Evolutionary conservation across 495 filamentous ascomycete species (phyloP), one percentile per base, ranked within the genome.

Genomic region (Wilcoxina mikolae): DNA sequence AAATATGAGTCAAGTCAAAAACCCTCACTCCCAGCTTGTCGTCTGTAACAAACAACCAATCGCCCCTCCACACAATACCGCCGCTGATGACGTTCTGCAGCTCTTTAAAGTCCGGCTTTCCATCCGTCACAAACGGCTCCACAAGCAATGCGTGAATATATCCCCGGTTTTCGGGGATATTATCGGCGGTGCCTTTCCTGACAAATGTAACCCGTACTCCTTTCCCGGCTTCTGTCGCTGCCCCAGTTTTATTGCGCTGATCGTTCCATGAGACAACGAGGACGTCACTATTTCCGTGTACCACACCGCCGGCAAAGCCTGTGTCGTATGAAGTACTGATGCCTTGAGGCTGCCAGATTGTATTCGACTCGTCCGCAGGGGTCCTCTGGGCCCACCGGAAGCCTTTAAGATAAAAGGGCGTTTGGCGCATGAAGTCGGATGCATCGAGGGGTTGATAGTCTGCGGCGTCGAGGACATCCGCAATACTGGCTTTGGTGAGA

Each of bases 251-350:
- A 24, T 50, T 50, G 20, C 47, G 47, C 26, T 50, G 47, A 25
- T 50, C 47, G 26, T 50, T 50, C 47, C 47, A 50, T 11, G 47
- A 50, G 9, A 50, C 47, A 26, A 31, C 15, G 9, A 50, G 9
- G 47, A 50, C 26, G 22, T 33, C 26, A 15, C n/a, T 29, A 2
- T 50, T 25, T n/a, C 26, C 26, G 26, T 33, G 20, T 10, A 50
- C 27, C 9, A 29, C 15, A 3, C 27, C 27, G 22, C 27, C 24
- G 27, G 20, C 1, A 27, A 11, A 50, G n/a, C 47, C 47, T 10
- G 20, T 1, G 26, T 50, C 47, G 22, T 7, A 26, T 18, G 22
- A 27, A 3, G 47, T 50, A 27, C 15, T 50, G 22, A 50, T 25
- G 26, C 47, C 26, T 50, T 50, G 24, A 9, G 47, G 47, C 10